Base-by-base conservation (phyloP, 164 flowering plant species). In the Vitis rotundifolia region DNA sequence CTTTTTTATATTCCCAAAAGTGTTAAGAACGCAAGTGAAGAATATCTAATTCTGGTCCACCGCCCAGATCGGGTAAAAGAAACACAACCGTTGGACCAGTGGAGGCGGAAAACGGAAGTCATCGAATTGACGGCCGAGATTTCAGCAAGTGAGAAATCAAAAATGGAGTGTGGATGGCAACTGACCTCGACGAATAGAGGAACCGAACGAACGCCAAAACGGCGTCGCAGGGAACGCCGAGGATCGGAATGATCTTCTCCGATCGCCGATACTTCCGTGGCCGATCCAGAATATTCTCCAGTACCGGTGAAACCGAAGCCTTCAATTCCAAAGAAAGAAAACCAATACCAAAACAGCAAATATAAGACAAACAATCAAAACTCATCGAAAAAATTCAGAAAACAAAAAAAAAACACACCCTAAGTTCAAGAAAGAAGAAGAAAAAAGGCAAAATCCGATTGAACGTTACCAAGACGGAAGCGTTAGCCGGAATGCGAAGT, bases 161-260 rank as follows among this genome's bases (percentile, higher is more conserved):
- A 37, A 47, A 26, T 16, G 18, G 18, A 13, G 56, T 50, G 3
- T n/a, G 60, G 1, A 15, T 11, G 16, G 19, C 14, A 60, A 49
- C 83, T 57, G 8, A 91, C 98, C 89, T 85, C 51, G 80, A 78
- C 9, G 88, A 75, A 74, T 88, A 94, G 58, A 90, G 84, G 76
- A 79, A 94, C n/a, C 83, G 83, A 14, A 93, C 71, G 64, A 94
- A 94, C 18, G 83, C 83, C 12, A 74, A 22, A 14, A 89, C 93
- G 15, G 98, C 91, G 44, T 88, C 89, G 77, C 79, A 72, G 0
- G 97, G 94, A 66, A 94, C 98, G 60, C 98, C 98, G 44, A 81
- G 86, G 60, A 94, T 89, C 49, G 82, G 82, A 63, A 92, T 76
- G 11, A 78, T 78, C 57, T 52, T 80, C 71, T 79, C 88, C 13